A percentile compares a stretch with the other conserved stretches of the same genome.
Conservation (phyloP, 306 rosid genomes). For the Betula pendula region DNA sequence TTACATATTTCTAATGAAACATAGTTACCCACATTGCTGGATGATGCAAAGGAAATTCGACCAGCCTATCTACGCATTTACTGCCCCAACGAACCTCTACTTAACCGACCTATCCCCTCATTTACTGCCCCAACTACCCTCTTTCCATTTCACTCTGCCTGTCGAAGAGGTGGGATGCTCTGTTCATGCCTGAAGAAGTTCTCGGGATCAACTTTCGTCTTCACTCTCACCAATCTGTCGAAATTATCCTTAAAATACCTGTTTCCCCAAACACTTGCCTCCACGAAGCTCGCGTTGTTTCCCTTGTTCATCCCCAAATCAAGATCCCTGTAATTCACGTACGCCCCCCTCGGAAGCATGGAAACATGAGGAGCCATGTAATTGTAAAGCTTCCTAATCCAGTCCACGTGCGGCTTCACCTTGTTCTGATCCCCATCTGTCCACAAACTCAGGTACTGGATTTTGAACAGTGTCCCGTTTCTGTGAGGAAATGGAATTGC, state of each 20-base stretch:
- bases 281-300: constrained; percentile 36
- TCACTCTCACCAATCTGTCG: constrained; percentile 55
- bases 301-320: constrained; percentile 79
- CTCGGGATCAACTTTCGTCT: constrained; percentile 74
- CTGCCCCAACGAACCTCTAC: neutral
- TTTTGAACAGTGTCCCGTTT: constrained; percentile 62
- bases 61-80: too few relatives aligned
- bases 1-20: too few relatives aligned
- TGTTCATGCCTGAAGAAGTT: constrained; percentile 90
- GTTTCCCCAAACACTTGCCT: constrained; percentile 70
- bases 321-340: constrained; percentile 82
- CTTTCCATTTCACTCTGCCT: constrained; percentile 11
- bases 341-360: constrained; percentile 71
- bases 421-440: constrained; percentile 29
- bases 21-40: too few relatives aligned
- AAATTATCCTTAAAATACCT: constrained; percentile 79
- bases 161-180: constrained; percentile 74
- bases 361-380: constrained; percentile 77
- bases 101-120: neutral
- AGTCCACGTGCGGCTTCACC: constrained; percentile 47
- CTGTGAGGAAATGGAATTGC: constrained; percentile 76
- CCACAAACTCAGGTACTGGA: constrained; percentile 64
- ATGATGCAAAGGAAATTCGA: too few relatives aligned
- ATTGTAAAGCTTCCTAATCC: constrained; percentile 75
- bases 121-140: constrained; percentile 19